phyloP scores from a whole-genome alignment of 2,329 filamentous ascomycete genomes.

The Penicillium sp. region DNA sequence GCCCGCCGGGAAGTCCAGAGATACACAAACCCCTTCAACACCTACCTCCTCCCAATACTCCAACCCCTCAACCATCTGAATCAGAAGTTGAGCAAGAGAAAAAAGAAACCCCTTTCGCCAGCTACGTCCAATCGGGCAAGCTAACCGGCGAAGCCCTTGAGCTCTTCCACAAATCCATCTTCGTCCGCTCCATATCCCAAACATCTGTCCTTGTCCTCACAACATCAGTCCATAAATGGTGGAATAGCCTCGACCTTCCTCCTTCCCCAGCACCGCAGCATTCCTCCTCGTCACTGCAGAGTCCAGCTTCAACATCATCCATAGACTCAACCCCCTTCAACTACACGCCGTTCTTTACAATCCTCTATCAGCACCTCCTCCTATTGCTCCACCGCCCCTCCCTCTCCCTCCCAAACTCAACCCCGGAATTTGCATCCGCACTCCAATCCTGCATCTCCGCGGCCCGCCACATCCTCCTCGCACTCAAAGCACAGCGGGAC shows the following conservation, averaged over 20 bases:
- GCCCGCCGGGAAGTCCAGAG: constrained; percentile 51
- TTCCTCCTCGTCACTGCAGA: background rate
- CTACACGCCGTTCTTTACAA: constrained; percentile 46
- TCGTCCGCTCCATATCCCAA: constrained; percentile 45
- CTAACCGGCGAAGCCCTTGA: constrained; percentile 47
- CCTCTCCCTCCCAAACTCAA: constrained; percentile 43
- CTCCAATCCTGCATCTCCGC: constrained; percentile 48
- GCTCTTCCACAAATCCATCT: constrained; percentile 48
- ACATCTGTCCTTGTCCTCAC: constrained; percentile 44
- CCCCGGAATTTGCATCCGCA: constrained; percentile 46
- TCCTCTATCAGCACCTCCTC: constrained; percentile 49
- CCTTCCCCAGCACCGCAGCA: background rate
- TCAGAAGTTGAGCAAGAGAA: constrained; percentile 20
- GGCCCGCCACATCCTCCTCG: constrained; percentile 44
- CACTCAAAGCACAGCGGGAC: constrained; percentile 39
- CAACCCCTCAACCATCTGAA: constrained; percentile 8
- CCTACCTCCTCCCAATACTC: background rate
- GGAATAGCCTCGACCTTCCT: constrained; percentile 40
- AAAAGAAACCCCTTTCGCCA: constrained; percentile 40
- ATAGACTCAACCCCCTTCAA: constrained; percentile 30
- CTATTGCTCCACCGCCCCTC: constrained; percentile 46
- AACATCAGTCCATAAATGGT: constrained; percentile 50
- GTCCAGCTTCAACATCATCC: background rate
- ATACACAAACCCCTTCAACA: constrained; percentile 38
- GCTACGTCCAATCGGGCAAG: constrained; percentile 46